These are phyloP conservation scores for Ascochyta fabae DNA, from an alignment of 2,329 filamentous ascomycete genomes.

Conservation along the genomic window DNA sequence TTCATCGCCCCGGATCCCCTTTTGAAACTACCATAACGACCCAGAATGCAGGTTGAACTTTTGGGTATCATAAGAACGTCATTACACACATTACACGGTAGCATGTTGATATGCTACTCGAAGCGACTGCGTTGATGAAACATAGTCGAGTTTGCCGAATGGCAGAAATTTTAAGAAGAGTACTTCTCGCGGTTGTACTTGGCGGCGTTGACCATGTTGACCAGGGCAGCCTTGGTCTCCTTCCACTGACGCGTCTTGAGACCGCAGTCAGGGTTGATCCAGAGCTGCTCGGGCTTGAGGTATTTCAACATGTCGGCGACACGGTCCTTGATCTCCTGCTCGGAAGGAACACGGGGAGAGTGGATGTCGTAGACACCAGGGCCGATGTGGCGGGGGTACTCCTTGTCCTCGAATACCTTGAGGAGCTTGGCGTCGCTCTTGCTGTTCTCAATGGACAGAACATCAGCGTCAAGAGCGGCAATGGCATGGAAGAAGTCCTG, in stretches of 20 bases:
- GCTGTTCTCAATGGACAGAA: conserved; percentile 99
- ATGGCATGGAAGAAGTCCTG: conserved; percentile 99
- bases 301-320: conserved; percentile 96
- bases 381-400: conserved; percentile 97
- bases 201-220: conserved; percentile 98
- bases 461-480: conserved; percentile 94
- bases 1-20: conserved; percentile 35
- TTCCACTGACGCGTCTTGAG: conserved; percentile 99
- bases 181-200: conserved; percentile 96
- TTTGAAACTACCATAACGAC: conserved; percentile 40
- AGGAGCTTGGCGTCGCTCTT: conserved; percentile 99
- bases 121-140: conserved; percentile 44
- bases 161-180: conserved; percentile 59
- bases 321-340: conserved; percentile 98
- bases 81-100: conserved; percentile 50
- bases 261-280: conserved; percentile 99
- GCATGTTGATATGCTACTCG: conserved; percentile 49
- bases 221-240: conserved; percentile 95
- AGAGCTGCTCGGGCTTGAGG: conserved; percentile 98
- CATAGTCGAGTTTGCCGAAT: conserved; percentile 32
- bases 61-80: conserved; percentile 51
- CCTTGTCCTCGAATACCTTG: conserved; percentile 96
- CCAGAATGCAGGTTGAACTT: conserved; percentile 52
- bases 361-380: conserved; percentile 99
- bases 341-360: conserved; percentile 93